Base-by-base conservation (phyloP, 108 stramenopile species). In the Pelagomonas calceolata region DNA sequence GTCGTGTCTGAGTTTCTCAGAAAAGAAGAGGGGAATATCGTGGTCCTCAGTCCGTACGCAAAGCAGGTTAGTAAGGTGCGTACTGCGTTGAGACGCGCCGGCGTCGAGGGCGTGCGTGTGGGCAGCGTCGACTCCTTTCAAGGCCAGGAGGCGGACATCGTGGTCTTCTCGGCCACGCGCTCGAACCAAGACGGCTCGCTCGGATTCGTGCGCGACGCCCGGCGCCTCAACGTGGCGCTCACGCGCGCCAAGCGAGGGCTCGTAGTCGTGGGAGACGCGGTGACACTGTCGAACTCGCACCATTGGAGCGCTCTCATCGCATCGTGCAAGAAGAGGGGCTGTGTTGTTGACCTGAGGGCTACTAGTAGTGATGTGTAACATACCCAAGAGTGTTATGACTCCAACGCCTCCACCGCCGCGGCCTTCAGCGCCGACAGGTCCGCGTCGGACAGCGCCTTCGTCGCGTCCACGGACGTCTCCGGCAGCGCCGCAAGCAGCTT, bases 221-320 rank as follows among this genome's bases (percentile, higher is more conserved):
- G 91, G 36, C 79, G 93, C 34, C 71, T 94, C 34, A 89, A 89
- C 73, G 93, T 94, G 7, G 93, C 91, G 3, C 76, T 94, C 36
- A 94, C 93, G 15, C 70, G 93, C 33, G 91, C 93, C 0, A 83
- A 73, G 66, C 84, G 80, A n/a, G 85, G 83, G 15, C 70, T 93
- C 45, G 78, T 90, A 33, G 36, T 76, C 9, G 80, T 85, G 26
- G 86, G 85, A 66, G 84, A 88, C 69, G 65, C 64, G 1, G 70
- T 74, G 12, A 81, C 81, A 0, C 74, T 91, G 34, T 66, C 66
- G 29, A 68, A 72, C 21, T 84, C 83, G 67, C 85, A 79, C 4
- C 86, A 88, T 66, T 90, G 87, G 87, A 64, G 51, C 30, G 81
- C 83, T 1, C 78, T 88, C 37, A 35, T 88, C 34, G 68, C 81